These are phyloP conservation scores for Solanum corneliomulleri DNA, from an alignment of 257 asterid species.

Conservation along the genomic window DNA sequence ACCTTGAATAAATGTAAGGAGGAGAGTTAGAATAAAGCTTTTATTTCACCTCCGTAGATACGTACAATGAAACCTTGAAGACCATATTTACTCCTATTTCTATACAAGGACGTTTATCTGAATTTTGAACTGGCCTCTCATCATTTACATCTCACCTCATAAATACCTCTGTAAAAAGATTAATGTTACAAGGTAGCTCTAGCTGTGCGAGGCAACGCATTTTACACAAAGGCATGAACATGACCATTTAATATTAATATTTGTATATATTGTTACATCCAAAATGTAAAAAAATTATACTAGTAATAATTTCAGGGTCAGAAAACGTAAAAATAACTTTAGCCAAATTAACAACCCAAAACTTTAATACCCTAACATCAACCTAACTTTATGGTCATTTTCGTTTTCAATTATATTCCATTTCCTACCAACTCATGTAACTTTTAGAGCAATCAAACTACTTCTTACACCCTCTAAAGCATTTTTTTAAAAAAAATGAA, in stretches of 20 bases:
- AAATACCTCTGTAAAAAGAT: background rate
- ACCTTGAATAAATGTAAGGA: background rate
- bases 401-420: too few species aligned
- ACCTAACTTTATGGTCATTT: background rate
- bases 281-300: background rate
- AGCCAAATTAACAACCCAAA: background rate
- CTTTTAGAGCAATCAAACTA: background rate
- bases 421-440: background rate
- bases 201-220: too few species aligned
- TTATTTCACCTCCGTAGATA: background rate
- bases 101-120: background rate
- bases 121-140: too few species aligned
- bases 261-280: background rate
- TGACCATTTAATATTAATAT: background rate
- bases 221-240: too few species aligned
- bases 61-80: background rate
- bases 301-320: background rate
- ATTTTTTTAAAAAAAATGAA: background rate
- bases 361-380: background rate
- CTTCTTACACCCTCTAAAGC: background rate
- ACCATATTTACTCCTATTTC: background rate
- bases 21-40: background rate
- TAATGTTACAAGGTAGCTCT: background rate
- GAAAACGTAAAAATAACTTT: background rate
- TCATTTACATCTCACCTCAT: background rate